Evolutionary conservation across 352 stramenopile genomes (phyloP).

Genomic region (Globisporangium radiosum): DNA sequence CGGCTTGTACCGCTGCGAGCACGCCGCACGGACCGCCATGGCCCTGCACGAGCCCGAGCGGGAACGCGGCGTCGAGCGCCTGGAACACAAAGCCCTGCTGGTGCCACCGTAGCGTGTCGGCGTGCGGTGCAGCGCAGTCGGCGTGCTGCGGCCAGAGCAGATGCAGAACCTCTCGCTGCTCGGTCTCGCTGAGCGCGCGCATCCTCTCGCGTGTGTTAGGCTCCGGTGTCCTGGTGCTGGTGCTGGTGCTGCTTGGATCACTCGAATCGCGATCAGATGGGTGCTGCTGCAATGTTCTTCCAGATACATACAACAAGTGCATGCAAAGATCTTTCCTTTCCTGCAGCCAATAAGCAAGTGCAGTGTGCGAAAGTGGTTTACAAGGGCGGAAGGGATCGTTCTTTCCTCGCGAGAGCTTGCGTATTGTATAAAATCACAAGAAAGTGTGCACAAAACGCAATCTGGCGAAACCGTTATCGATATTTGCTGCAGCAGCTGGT

Average conservation of each 20-base stretch:
- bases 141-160: slow-evolving; percentile 38
- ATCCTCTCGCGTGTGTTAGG: neutral
- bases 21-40: slow-evolving; percentile 81
- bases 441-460: no score
- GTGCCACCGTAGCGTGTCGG: slow-evolving; percentile 42
- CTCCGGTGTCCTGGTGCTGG: neutral
- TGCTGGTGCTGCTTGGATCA: no score
- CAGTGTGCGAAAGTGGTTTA: neutral
- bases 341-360: no score
- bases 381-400: no score
- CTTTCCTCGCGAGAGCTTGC: no score
- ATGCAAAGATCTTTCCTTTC: no score
- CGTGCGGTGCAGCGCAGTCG: slow-evolving; percentile 4
- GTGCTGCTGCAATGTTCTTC: neutral
- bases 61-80: slow-evolving; percentile 21
- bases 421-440: no score
- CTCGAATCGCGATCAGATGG: no score
- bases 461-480: no score
- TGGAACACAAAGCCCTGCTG: slow-evolving; percentile 54
- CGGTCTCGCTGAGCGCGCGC: neutral
- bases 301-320: no score
- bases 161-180: slow-evolving; percentile 10
- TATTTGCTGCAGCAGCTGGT: no score
- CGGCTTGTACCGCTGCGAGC: slow-evolving; percentile 69
- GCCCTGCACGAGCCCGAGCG: slow-evolving; percentile 61